Base-by-base conservation (phyloP, 1,284 basidiomycete genomes). In the Apiotrichum siamense region DNA sequence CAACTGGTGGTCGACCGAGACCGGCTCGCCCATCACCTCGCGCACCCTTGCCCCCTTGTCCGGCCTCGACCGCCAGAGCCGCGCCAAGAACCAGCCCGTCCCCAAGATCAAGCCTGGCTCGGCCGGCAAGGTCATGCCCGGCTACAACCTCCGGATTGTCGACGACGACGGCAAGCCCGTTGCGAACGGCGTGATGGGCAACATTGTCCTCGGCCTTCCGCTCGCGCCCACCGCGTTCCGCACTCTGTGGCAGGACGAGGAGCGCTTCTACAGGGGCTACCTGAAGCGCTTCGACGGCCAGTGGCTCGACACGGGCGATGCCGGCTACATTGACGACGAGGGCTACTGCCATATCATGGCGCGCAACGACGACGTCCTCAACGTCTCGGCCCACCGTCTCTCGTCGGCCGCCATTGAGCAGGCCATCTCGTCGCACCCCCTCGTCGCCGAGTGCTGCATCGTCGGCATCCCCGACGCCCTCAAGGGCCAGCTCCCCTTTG, bases 281-380 rank as follows among this genome's bases (percentile, higher is more conserved):
- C 88, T 96, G 83, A 81, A 80, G 73, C 80, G 67, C 47, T 57
- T 57, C 27, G 35, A 45, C 40, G 46, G 49, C 39, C 44, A 54
- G 46, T 50, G 45, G 25, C 12, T 89, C 80, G 94, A 87, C 76
- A 97, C 92, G 3, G 92, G 93, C 25, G 93, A 97, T 65, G 92
- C 92, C 49, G 92, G 90, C 24, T 86, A 84, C 38, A 81, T 91
- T 40, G 93, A 97, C 70, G 82, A 87, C 67, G 84, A 97, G 64
- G 92, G 92, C 11, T 97, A 97, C 76, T 90, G 89, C 67, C 91
- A 88, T 88, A 94, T 97, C 75, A 91, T 90, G 75, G 91, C 92
- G 41, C 85, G 92, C 63, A 83, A 96, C 46, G 92, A 97, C 73
- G 91, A 64, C 50, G 62, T 64, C 29, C 59, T 64, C 55, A 64